These are phyloP conservation scores for Polyporus tsugae DNA, from an alignment of 1,284 basidiomycete species.

Conservation along the genomic window DNA sequence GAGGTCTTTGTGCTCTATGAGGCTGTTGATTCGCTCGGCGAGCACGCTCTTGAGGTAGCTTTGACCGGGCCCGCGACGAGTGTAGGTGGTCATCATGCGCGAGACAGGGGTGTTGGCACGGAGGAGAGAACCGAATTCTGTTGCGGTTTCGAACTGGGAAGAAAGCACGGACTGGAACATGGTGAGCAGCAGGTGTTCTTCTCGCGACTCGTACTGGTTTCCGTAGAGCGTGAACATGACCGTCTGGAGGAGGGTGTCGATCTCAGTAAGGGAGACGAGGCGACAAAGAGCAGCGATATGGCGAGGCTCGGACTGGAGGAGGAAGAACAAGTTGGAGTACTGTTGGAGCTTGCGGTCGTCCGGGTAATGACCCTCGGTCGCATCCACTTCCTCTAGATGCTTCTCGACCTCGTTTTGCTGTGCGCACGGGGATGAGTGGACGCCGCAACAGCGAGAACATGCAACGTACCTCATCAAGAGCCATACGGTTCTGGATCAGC, in stretches of 20 bases:
- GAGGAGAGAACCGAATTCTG: constrained; percentile 96
- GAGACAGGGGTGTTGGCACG: constrained; percentile 99
- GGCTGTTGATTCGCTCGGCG: constrained; percentile 96
- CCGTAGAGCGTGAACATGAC: constrained; percentile 99
- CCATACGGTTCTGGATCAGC: constrained; percentile 98
- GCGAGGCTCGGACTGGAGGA: constrained; percentile 96
- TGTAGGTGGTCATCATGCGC: constrained; percentile 99
- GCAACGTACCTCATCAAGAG: constrained; percentile 85
- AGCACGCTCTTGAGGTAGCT: constrained; percentile 97
- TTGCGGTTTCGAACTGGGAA: constrained; percentile 98
- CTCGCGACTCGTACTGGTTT: constrained; percentile 98
- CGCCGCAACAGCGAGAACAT: constrained; percentile 16
- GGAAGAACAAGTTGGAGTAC: constrained; percentile 99
- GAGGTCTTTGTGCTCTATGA: constrained; percentile 98
- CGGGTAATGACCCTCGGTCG: constrained; percentile 87
- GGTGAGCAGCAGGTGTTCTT: constrained; percentile 97
- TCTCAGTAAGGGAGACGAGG: constrained; percentile 95
- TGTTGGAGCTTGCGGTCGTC: constrained; percentile 95
- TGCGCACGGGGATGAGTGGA: constrained; percentile 16
- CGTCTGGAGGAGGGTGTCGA: constrained; percentile 98
- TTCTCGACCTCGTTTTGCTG: constrained; percentile 94
- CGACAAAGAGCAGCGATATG: constrained; percentile 97
- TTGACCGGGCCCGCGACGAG: constrained; percentile 96
- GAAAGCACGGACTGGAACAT: constrained; percentile 99
- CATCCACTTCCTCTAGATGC: constrained; percentile 94